Percentiles rank a stretch among this genome's conserved stretches.
phyloP scores from a whole-genome alignment of 2,329 filamentous ascomycete genomes.

The Incumbomyces lentus region DNA sequence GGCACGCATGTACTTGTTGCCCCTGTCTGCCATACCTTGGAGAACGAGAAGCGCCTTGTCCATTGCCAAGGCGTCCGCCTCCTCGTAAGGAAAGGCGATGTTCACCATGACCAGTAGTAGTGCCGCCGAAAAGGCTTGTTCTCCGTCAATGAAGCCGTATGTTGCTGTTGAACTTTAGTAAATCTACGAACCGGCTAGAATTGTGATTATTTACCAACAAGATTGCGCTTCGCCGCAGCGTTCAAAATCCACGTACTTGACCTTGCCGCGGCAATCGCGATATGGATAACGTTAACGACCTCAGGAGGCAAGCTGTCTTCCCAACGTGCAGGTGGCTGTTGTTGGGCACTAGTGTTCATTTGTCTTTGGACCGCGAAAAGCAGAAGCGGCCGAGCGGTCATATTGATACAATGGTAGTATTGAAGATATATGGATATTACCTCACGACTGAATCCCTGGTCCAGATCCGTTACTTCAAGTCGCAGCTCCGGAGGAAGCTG shows the following conservation, averaged over 20 bases:
- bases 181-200: background rate
- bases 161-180: slow-evolving; percentile 29
- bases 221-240: background rate
- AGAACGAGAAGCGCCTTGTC: slow-evolving; percentile 37
- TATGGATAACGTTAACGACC: slow-evolving; percentile 5
- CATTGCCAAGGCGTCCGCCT: slow-evolving; percentile 34
- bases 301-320: background rate
- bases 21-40: slow-evolving; percentile 38
- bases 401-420: slow-evolving; percentile 48
- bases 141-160: slow-evolving; percentile 47
- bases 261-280: slow-evolving; percentile 5
- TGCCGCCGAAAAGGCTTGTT: slow-evolving; percentile 44
- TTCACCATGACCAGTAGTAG: slow-evolving; percentile 46
- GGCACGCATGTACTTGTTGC: slow-evolving; percentile 4
- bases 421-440: slow-evolving; percentile 39
- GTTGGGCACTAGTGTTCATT: slow-evolving; percentile 24
- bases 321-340: background rate
- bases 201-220: background rate
- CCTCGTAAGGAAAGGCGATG: slow-evolving; percentile 38
- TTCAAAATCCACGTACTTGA: slow-evolving; percentile 2
- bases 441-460: slow-evolving; percentile 27
- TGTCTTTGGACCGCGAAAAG: slow-evolving; percentile 43
- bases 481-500: slow-evolving; percentile 38
- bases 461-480: slow-evolving; percentile 37
- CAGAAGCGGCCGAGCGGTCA: slow-evolving; percentile 44